Conservation (phyloP, 179 eudicot genomes). For the Silene noctiflora region DNA sequence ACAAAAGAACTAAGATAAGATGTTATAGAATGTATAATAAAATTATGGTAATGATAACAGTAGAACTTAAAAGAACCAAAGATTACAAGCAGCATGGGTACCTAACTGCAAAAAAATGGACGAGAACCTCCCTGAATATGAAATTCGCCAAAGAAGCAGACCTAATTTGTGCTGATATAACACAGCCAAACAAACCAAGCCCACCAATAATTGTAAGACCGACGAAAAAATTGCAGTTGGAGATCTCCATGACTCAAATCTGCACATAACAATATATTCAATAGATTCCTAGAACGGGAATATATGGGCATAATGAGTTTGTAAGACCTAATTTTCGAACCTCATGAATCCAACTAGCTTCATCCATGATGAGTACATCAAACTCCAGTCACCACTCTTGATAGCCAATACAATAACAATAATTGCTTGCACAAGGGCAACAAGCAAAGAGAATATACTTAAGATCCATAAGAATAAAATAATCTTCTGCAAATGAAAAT, state of each 20-base stretch:
- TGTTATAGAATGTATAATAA: not conserved
- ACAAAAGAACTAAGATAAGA: not conserved
- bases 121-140: conserved; percentile 59
- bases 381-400: conserved; percentile 49
- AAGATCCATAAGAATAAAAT: conserved; percentile 54
- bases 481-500: conserved; percentile 51
- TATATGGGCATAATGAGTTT: not conserved
- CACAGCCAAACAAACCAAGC: conserved; percentile 56
- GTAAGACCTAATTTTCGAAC: conserved; percentile 37
- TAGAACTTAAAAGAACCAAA: not conserved
- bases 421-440: conserved; percentile 51
- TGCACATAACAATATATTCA: conserved; percentile 31
- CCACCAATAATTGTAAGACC: conserved; percentile 59
- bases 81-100: conserved; percentile 25
- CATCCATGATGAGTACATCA: conserved; percentile 61
- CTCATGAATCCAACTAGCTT: conserved; percentile 72
- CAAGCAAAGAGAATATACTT: conserved; percentile 64
- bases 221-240: conserved; percentile 55
- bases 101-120: conserved; percentile 60
- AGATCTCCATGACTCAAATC: conserved; percentile 66
- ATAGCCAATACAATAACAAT: conserved; percentile 51
- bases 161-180: conserved; percentile 51
- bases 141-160: conserved; percentile 39
- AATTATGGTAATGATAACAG: not conserved
- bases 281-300: not conserved